A percentile compares a stretch with the other conserved stretches of the same genome.
phyloP scores from a whole-genome alignment of 805 yeast species.

The Myxozyma mucilagina region DNA sequence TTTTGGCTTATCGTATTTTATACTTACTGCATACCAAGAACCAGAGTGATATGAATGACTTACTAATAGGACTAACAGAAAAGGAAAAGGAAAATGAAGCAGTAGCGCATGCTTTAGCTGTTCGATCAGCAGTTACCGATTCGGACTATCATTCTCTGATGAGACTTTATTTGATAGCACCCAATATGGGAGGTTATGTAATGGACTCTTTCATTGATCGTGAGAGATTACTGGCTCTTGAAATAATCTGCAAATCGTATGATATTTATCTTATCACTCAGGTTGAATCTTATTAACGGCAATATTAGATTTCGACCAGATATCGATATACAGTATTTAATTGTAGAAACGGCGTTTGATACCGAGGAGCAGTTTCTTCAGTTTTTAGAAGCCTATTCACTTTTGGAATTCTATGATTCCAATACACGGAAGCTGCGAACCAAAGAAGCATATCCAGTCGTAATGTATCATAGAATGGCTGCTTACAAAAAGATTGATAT shows the following conservation, averaged over 20 bases:
- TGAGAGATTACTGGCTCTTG: slow-evolving; percentile 58
- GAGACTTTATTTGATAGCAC: slow-evolving; percentile 44
- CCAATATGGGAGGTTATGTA: slow-evolving; percentile 48
- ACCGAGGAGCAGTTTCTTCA: slow-evolving; percentile 39
- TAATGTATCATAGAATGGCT: slow-evolving; percentile 44
- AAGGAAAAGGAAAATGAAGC: slow-evolving; percentile 35
- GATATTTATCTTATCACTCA: neutral
- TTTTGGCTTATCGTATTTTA: slow-evolving; percentile 67
- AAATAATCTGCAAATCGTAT: slow-evolving; percentile 55
- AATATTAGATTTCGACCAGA: slow-evolving; percentile 39
- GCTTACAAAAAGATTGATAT: slow-evolving; percentile 70
- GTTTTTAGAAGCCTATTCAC: slow-evolving; percentile 14
- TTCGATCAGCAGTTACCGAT: slow-evolving; percentile 41
- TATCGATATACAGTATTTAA: slow-evolving; percentile 34
- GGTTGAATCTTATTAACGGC: neutral
- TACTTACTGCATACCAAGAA: slow-evolving; percentile 76
- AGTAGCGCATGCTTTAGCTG: slow-evolving; percentile 43
- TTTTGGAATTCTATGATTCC: slow-evolving; percentile 2
- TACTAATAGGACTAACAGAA: slow-evolving; percentile 39
- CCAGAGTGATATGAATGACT: slow-evolving; percentile 53
- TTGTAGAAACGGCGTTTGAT: slow-evolving; percentile 42
- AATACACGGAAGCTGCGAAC: slow-evolving; percentile 27
- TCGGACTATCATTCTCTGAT: slow-evolving; percentile 59
- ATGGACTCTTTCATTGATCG: slow-evolving; percentile 57
- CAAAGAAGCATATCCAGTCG: slow-evolving; percentile 37